Evolutionary conservation across 1,139 yeast genomes (phyloP).

Genomic region (Sugiyamaella pinicola): DNA sequence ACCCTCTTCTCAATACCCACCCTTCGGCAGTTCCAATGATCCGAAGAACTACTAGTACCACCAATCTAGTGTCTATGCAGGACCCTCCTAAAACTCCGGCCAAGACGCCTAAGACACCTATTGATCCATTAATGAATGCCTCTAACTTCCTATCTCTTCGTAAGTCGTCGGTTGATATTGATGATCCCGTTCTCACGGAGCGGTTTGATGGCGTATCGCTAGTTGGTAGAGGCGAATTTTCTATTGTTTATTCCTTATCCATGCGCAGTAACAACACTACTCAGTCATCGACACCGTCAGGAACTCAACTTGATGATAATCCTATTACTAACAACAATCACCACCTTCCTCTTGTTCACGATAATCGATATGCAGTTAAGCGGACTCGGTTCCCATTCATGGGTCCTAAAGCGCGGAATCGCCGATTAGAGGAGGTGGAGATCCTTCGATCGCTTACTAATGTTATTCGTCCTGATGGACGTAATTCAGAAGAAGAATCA

Average conservation of each 20-base stretch:
- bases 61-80: constrained; percentile 13
- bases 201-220: constrained; percentile 73
- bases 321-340: constrained; percentile 9
- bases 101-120: constrained; percentile 34
- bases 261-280: constrained; percentile 2
- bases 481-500: constrained; percentile 52
- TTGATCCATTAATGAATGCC: constrained; percentile 24
- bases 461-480: constrained; percentile 11
- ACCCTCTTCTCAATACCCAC: neutral
- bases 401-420: constrained; percentile 54
- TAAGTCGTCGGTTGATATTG: constrained; percentile 21
- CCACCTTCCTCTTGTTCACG: constrained; percentile 17
- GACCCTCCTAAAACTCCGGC: constrained; percentile 27
- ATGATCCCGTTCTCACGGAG: constrained; percentile 33
- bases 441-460: constrained; percentile 49
- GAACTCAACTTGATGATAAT: neutral
- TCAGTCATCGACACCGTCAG: constrained; percentile 39
- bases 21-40: constrained; percentile 18
- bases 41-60: constrained; percentile 16
- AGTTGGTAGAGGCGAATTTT: constrained; percentile 86
- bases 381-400: constrained; percentile 63
- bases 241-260: constrained; percentile 63
- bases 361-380: constrained; percentile 70
- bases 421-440: constrained; percentile 61
- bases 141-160: constrained; percentile 11